Evolutionary conservation across 2,329 filamentous ascomycete genomes (phyloP), one percentile per base, ranked within the genome.

Genomic region (Ophiostoma ulmi): DNA sequence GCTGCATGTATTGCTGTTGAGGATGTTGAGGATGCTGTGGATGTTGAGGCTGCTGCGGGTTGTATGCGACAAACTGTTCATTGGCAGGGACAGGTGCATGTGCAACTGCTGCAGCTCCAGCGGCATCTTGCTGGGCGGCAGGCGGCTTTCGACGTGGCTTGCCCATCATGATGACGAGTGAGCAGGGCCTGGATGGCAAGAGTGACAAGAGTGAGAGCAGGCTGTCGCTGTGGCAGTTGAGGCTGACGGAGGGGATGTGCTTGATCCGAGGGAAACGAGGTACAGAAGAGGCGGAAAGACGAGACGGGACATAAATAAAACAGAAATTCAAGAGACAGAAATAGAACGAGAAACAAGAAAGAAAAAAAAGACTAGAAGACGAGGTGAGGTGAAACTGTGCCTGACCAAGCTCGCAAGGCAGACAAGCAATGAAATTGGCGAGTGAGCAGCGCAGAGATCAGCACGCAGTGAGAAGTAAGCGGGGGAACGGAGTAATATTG

Each of bases 1-100:
- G 65, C 48, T 63, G 65, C 38, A 48, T 48, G n/a, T 68, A 64
- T 11, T 55, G 35, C 13, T 69, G 38, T 38, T 5, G 68, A 14
- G 55, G 67, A 10, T 48, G 55, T 3, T 22, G 36, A 13, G 17
- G 48, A 8, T 61, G 52, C 11, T 38, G 58, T 26, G 52, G 31
- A n/a, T 65, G 20, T 35, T 17, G 63, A 36, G 44, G 36, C 26
- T 55, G 20, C 38, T 65, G 63, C 20, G 36, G 36, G 10, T n/a
- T 38, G 20, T 41, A 65, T 26, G 63, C 36, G 17, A 22, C 48
- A 35, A 61, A 70, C 36, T 55, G 64, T 17, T 36, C 64, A 31
- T n/a, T 44, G n/a, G n/a, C 52, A 36, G 36, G 13, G 58, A 11
- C 22, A 1, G 1, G 13, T 26, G 22, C 22, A 5, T 8, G 63